phyloP scores from a whole-genome alignment of 192 early-diverging fungal species.

The Coemansia sp. region DNA sequence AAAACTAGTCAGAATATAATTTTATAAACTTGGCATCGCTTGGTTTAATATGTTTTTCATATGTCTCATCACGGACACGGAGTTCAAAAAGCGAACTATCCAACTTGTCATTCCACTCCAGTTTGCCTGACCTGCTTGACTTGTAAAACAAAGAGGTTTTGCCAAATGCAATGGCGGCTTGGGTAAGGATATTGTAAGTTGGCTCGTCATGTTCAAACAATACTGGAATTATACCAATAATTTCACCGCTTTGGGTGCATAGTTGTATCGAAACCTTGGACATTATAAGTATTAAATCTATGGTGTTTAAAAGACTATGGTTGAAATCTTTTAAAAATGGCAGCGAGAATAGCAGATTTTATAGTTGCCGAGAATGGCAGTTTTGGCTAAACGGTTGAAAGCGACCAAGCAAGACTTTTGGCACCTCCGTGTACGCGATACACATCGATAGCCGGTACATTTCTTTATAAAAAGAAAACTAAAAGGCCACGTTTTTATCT shows the following conservation, averaged over 20 bases:
- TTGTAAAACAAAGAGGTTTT: not conserved
- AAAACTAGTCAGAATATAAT: not conserved
- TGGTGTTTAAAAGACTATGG: not conserved
- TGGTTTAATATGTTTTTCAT: not conserved
- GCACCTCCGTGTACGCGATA: too few relatives aligned
- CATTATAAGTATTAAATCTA: not conserved
- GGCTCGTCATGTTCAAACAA: not conserved
- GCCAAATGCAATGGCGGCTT: not conserved
- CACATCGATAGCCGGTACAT: not conserved
- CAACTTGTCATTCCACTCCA: not conserved
- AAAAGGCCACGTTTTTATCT: not conserved
- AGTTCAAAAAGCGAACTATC: not conserved
- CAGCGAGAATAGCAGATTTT: too few relatives aligned
- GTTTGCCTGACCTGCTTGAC: not conserved
- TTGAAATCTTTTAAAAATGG: too few relatives aligned
- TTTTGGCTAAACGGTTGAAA: too few relatives aligned
- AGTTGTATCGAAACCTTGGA: not conserved
- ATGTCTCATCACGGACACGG: not conserved
- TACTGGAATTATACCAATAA: not conserved
- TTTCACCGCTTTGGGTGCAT: not conserved
- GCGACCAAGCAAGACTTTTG: too few relatives aligned
- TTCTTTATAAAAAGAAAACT: not conserved
- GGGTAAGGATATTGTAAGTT: not conserved
- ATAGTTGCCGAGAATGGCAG: too few relatives aligned
- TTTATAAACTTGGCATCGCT: not conserved